Percentiles rank a stretch among this genome's conserved stretches.
These are phyloP conservation scores for Metarhizium brunneum DNA, from an alignment of 2,329 filamentous ascomycete genomes.

Conservation along the genomic window DNA sequence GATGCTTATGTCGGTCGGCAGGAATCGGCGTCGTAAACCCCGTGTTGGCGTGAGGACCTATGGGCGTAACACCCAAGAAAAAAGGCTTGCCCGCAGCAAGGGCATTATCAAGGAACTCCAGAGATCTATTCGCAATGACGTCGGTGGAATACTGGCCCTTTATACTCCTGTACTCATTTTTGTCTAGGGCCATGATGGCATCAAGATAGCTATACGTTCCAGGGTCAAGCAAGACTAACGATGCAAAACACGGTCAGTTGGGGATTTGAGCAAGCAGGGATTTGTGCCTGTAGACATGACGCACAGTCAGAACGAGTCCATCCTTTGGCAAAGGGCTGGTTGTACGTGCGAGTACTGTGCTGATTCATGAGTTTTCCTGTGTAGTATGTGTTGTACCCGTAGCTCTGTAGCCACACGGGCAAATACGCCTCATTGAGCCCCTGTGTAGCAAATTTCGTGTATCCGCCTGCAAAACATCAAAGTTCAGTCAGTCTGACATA, in stretches of 20 bases:
- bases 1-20: slow-evolving; percentile 48
- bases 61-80: slow-evolving; percentile 57
- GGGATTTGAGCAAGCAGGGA: background rate
- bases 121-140: slow-evolving; percentile 48
- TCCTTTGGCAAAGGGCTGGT: slow-evolving; percentile 45
- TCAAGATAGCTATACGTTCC: slow-evolving; percentile 36
- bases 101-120: slow-evolving; percentile 53
- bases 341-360: slow-evolving; percentile 51
- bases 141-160: slow-evolving; percentile 37
- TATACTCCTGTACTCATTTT: slow-evolving; percentile 17
- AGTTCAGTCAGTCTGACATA: background rate
- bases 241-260: background rate
- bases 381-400: slow-evolving; percentile 64
- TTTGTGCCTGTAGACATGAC: background rate
- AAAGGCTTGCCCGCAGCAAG: slow-evolving; percentile 47
- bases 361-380: slow-evolving; percentile 65
- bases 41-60: slow-evolving; percentile 54
- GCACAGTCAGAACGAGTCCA: slow-evolving; percentile 41
- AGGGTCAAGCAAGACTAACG: slow-evolving; percentile 25
- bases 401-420: slow-evolving; percentile 60
- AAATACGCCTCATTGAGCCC: slow-evolving; percentile 60
- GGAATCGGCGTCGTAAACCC: slow-evolving; percentile 43
- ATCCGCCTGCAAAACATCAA: slow-evolving; percentile 26
- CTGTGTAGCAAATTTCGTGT: slow-evolving; percentile 55
- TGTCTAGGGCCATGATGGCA: slow-evolving; percentile 25